These are phyloP conservation scores for Rhodotorula sp. DNA, from an alignment of 1,284 basidiomycete genomes.

Conservation along the genomic window DNA sequence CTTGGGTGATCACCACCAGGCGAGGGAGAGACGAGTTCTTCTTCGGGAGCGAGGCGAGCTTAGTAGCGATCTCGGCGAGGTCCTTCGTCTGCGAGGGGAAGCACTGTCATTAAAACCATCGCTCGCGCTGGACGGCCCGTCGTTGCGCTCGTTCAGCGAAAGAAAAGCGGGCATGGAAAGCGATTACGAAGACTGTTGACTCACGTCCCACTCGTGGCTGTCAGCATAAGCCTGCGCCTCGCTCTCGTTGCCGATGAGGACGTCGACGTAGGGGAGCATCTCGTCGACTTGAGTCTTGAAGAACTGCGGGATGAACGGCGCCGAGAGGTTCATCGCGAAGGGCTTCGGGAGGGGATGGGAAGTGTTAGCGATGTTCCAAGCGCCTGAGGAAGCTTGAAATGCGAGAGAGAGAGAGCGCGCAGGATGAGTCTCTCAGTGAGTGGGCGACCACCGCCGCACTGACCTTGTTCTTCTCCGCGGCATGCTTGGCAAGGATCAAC, in stretches of 20 bases:
- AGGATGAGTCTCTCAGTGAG: not conserved
- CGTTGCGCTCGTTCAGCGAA: no score
- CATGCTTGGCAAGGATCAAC: slow-evolving; percentile 74
- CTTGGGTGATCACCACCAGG: slow-evolving; percentile 88
- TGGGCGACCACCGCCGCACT: slow-evolving; percentile 10
- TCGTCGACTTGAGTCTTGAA: slow-evolving; percentile 78
- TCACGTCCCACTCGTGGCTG: slow-evolving; percentile 58
- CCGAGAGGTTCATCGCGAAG: slow-evolving; percentile 90
- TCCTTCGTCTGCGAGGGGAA: slow-evolving; percentile 57
- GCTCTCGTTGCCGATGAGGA: slow-evolving; percentile 90
- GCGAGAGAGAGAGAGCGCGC: no score
- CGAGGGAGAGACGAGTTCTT: slow-evolving; percentile 66
- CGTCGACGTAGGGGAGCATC: slow-evolving; percentile 76
- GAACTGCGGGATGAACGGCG: slow-evolving; percentile 96
- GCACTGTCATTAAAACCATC: no score
- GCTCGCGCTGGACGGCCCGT: no score
- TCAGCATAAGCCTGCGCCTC: slow-evolving; percentile 86
- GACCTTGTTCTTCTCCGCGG: slow-evolving; percentile 75
- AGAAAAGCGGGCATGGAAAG: no score
- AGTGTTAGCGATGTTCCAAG: no score
- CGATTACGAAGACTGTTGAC: slow-evolving; percentile 36
- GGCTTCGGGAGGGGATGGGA: slow-evolving; percentile 54
- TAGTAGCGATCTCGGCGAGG: slow-evolving; percentile 66
- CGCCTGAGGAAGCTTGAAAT: no score
- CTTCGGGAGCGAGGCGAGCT: slow-evolving; percentile 65